phyloP scores from a whole-genome alignment of 140 eudicot species.

The Stevia rebaudiana region DNA sequence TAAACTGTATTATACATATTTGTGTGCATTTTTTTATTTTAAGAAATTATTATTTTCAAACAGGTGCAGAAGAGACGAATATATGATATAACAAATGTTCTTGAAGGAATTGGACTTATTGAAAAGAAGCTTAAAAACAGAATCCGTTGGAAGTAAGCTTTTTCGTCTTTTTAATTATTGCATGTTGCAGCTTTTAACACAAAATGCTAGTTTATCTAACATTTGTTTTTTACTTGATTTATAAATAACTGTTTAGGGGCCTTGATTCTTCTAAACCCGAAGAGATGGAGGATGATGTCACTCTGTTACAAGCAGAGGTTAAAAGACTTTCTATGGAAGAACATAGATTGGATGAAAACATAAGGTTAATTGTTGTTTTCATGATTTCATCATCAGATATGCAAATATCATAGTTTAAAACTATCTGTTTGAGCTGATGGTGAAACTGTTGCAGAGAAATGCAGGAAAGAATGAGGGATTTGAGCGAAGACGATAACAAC shows the following conservation, averaged over 20 bases:
- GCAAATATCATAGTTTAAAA: conserved; percentile 6
- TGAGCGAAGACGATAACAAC: conserved; percentile 77
- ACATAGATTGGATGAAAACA: conserved; percentile 69
- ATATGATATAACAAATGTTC: conserved; percentile 96
- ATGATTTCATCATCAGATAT: conserved; percentile 5
- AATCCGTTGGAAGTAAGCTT: conserved; percentile 83
- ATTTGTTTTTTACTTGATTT: conserved; percentile 8
- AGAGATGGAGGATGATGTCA: conserved; percentile 65
- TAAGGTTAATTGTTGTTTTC: conserved; percentile 51
- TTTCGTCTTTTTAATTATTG: neutral
- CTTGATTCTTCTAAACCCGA: conserved; percentile 81
- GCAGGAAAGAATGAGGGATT: conserved; percentile 86
- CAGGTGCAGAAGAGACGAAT: conserved; percentile 99
- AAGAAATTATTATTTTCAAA: neutral
- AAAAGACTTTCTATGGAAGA: conserved; percentile 80
- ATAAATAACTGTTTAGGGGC: conserved; percentile 52
- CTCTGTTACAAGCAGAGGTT: conserved; percentile 77
- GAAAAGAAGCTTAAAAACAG: conserved; percentile 98
- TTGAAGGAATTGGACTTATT: conserved; percentile 95
- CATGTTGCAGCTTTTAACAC: neutral
- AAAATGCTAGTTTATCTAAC: neutral
- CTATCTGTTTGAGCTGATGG: conserved; percentile 21
- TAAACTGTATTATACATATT: neutral
- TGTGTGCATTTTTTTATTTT: neutral
- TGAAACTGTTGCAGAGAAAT: conserved; percentile 58